Percentiles rank a stretch among this genome's conserved stretches.
Evolutionary conservation across 345 rosid species (phyloP).

Genomic region (Crucihimalaya himalaica): DNA sequence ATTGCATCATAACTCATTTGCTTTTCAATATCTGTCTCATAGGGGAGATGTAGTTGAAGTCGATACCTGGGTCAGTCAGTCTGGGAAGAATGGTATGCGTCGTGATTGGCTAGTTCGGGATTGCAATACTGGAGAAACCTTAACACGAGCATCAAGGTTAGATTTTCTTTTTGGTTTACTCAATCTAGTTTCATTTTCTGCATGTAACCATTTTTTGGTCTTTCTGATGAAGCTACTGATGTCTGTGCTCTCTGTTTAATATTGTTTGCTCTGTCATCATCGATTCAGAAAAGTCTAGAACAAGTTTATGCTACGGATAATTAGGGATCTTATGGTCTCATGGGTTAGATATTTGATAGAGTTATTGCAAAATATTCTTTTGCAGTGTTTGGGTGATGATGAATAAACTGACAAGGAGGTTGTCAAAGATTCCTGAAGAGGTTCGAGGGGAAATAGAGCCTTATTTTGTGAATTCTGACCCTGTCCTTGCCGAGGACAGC

Average conservation of each 20-base stretch:
- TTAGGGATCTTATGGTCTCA: not conserved
- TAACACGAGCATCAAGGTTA: constrained; percentile 93
- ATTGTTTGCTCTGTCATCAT: not conserved
- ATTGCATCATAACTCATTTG: constrained; percentile 3
- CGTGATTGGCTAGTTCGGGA: constrained; percentile 93
- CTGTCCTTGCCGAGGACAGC: constrained; percentile 77
- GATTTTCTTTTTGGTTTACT: constrained; percentile 26
- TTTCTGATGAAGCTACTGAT: not conserved
- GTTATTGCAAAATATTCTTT: constrained; percentile 1
- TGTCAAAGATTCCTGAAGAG: constrained; percentile 92
- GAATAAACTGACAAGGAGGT: constrained; percentile 91
- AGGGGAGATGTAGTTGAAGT: constrained; percentile 97
- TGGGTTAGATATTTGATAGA: constrained; percentile 2
- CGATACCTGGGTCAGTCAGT: constrained; percentile 84
- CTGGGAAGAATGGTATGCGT: constrained; percentile 97
- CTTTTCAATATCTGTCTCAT: constrained; percentile 30
- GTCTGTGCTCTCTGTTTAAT: constrained; percentile 7
- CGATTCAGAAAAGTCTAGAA: not conserved
- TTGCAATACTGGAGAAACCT: constrained; percentile 67
- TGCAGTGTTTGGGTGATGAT: constrained; percentile 98
- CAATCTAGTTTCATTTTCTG: not conserved
- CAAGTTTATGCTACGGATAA: not conserved
- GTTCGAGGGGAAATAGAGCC: constrained; percentile 89
- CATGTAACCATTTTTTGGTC: not conserved
- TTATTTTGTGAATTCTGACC: constrained; percentile 65